Evolutionary conservation across 2,329 filamentous ascomycete species (phyloP), one percentile per base, ranked within the genome.

Genomic region (Allantophomopsis cytisporea): DNA sequence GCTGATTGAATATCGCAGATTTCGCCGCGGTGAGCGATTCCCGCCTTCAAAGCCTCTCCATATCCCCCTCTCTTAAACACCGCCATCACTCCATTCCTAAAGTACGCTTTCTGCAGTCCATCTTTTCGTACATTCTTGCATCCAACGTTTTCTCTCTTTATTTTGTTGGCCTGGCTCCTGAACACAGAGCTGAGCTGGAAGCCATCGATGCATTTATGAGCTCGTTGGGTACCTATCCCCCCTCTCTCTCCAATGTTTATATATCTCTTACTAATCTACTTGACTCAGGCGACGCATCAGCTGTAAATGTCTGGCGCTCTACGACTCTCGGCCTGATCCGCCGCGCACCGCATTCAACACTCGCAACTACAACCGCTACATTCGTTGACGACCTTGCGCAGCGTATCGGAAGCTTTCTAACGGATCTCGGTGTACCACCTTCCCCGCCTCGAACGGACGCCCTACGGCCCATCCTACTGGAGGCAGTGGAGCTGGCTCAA

Each of bases 61-160:
- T 30, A 28, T 8, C 23, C 11, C 23, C 8, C 34, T 31, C 10
- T 14, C 14, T 34, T 33, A 31, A 28, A n/a, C 38, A 39, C 33
- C 32, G 13, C 34, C 39, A 28, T 8, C n/a, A 15, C 35, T 14
- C 14, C 10, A 23, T 36, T 5, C 15, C 70, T 33, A 80, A 77
- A 55, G 61, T 81, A 31, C 69, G 77, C 40, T 59, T 80, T 16
- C 60, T 81, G 37, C 78, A 82, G 57, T 75, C 73, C 10, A 59
- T 76, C 4, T 69, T 80, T 7, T 73, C 75, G 4, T 63, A 60
- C 39, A 60, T 79, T 32, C 52, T 83, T 35, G 70, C 80, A 35
- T 71, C 79, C 32, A 65, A 61, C 41, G 60, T 83, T 33, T 82
- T 83, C 49, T 59, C 66, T 30, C 60, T 67, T 34, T 80, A 81